Percentiles rank a stretch among this genome's conserved stretches.
Evolutionary conservation across 2,329 filamentous ascomycete species (phyloP).

Genomic region (Pleomassaria siparia): DNA sequence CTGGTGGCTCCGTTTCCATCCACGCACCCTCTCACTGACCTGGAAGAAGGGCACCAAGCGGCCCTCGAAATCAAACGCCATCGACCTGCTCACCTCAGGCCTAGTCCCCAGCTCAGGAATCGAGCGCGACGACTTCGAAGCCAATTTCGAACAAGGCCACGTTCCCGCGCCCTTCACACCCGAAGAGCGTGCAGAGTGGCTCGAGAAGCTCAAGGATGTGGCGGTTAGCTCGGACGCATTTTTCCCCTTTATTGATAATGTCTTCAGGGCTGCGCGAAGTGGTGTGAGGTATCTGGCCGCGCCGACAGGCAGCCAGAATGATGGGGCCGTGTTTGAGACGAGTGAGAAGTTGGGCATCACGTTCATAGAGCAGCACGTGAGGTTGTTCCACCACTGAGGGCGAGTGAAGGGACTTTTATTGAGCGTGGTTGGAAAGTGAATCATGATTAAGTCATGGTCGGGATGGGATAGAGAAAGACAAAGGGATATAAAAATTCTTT

Average conservation of each 20-base stretch:
- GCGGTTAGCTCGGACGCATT: constrained; percentile 94
- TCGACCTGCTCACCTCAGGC: constrained; percentile 90
- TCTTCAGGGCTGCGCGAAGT: constrained; percentile 85
- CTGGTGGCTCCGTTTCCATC: constrained; percentile 99
- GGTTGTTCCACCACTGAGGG: constrained; percentile 98
- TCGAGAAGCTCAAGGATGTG: constrained; percentile 77
- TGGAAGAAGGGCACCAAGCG: constrained; percentile 99
- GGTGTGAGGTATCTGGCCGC: constrained; percentile 96
- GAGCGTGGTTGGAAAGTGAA: neutral
- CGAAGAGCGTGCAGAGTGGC: constrained; percentile 84
- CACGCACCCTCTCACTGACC: constrained; percentile 81
- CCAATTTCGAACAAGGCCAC: constrained; percentile 73
- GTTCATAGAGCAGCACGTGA: constrained; percentile 91
- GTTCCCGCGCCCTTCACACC: constrained; percentile 80
- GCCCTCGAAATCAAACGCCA: constrained; percentile 96
- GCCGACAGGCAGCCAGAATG: constrained; percentile 86
- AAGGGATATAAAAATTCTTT: too few species aligned
- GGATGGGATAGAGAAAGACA: neutral
- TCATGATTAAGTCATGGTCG: neutral
- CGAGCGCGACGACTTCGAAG: constrained; percentile 85
- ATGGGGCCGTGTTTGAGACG: constrained; percentile 78
- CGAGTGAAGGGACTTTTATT: neutral
- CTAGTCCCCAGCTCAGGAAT: constrained; percentile 80
- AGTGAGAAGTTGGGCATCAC: constrained; percentile 90
- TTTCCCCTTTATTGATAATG: constrained; percentile 98